These are phyloP conservation scores for Phytophthora agathidicida DNA, from an alignment of 352 stramenopile species.

Conservation along the genomic window DNA sequence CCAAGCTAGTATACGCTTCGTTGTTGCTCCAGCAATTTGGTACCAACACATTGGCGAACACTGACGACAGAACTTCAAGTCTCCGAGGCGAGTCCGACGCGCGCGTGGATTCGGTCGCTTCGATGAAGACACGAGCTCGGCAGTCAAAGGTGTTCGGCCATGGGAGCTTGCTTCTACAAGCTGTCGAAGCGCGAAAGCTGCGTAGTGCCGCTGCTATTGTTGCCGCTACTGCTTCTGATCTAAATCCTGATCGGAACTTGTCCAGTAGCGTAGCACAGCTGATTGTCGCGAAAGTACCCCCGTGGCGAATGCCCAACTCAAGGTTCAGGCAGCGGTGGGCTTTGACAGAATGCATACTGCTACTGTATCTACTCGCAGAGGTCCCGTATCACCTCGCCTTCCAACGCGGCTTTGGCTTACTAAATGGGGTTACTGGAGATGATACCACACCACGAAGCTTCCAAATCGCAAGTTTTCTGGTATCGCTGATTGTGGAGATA, in stretches of 20 bases:
- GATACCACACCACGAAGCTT: slow-evolving; percentile 43
- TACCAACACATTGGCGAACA: slow-evolving; percentile 4
- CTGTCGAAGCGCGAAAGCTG: slow-evolving; percentile 26
- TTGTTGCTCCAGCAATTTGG: slow-evolving; percentile 43
- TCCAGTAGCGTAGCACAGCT: slow-evolving; percentile 4
- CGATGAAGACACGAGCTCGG: slow-evolving; percentile 40
- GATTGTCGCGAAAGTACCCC: slow-evolving; percentile 3
- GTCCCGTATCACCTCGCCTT: slow-evolving; percentile 55
- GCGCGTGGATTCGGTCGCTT: slow-evolving; percentile 39
- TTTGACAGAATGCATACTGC: slow-evolving; percentile 31
- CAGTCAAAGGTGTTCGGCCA: slow-evolving; percentile 40
- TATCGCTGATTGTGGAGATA: slow-evolving; percentile 45
- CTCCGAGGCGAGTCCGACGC: neutral
- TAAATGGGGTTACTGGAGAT: slow-evolving; percentile 27
- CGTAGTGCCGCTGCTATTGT: slow-evolving; percentile 15
- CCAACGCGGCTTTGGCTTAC: slow-evolving; percentile 49
- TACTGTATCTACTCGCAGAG: slow-evolving; percentile 47
- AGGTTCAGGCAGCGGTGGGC: slow-evolving; percentile 37
- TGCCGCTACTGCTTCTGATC: neutral
- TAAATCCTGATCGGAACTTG: slow-evolving; percentile 4
- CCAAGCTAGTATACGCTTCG: slow-evolving; percentile 56
- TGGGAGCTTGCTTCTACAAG: slow-evolving; percentile 40
- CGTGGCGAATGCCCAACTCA: slow-evolving; percentile 40
- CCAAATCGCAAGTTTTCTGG: slow-evolving; percentile 44
- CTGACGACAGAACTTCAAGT: neutral